Conservation (phyloP, 768 basidiomycete genomes). For the Daedalea quercina region DNA sequence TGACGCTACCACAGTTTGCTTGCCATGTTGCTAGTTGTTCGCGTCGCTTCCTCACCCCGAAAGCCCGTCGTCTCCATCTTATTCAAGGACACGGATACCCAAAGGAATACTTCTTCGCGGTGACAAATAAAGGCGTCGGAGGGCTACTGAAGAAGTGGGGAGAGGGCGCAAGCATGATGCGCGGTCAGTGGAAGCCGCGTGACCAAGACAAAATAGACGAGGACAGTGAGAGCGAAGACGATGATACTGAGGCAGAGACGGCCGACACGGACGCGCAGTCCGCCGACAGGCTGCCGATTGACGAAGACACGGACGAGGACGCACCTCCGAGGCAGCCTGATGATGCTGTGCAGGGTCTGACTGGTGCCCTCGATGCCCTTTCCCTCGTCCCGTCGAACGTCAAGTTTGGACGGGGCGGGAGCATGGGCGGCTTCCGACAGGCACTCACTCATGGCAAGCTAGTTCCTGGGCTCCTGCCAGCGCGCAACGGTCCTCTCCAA, state of each 20-base stretch:
- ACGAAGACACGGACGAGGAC: constrained; percentile 4
- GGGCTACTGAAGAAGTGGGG: constrained; percentile 77
- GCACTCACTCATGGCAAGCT: background rate
- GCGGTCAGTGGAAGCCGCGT: constrained; percentile 62
- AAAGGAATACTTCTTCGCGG: constrained; percentile 85
- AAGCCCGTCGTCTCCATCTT: constrained; percentile 72
- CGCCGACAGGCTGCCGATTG: background rate
- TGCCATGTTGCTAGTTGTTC: constrained; percentile 64
- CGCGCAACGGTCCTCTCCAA: background rate
- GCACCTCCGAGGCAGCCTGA: constrained; percentile 2
- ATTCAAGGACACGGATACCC: constrained; percentile 80
- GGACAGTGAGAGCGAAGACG: constrained; percentile 21
- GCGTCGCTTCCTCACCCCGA: constrained; percentile 63
- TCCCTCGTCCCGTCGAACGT: constrained; percentile 63
- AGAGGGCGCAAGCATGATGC: constrained; percentile 74
- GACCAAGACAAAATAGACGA: constrained; percentile 24
- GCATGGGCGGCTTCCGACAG: constrained; percentile 4
- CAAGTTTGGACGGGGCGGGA: constrained; percentile 64
- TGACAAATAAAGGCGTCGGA: constrained; percentile 87
- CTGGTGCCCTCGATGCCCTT: constrained; percentile 39
- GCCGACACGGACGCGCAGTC: background rate
- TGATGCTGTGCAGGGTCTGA: constrained; percentile 39
- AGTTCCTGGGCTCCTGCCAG: background rate
- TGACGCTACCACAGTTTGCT: constrained; percentile 53
- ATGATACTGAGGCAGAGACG: constrained; percentile 4